Conservation (phyloP, 1,139 yeast genomes). For the Pichia sp. region DNA sequence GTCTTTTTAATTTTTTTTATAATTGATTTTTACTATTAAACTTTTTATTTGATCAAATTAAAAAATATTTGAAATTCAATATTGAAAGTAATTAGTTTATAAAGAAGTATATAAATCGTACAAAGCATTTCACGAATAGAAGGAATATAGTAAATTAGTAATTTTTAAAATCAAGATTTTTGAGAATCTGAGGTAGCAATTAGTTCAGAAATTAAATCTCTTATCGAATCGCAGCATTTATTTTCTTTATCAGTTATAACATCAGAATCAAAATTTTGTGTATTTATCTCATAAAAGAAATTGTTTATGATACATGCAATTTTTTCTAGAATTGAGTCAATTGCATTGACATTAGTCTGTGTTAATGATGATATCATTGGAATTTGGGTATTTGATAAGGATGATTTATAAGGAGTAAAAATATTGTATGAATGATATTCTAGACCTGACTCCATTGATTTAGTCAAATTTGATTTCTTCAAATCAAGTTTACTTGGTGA, state of each 20-base stretch:
- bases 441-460: constrained; percentile 3
- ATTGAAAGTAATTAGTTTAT: too few species aligned
- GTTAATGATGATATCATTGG: neutral
- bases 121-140: too few species aligned
- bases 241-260: neutral
- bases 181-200: neutral
- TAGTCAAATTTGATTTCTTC: constrained; percentile 8
- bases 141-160: neutral
- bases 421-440: constrained; percentile 7
- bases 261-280: neutral
- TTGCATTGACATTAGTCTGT: constrained; percentile 11
- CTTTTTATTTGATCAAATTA: too few species aligned
- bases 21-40: too few species aligned
- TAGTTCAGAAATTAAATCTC: neutral
- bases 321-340: constrained; percentile 15
- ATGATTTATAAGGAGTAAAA: constrained; percentile 7
- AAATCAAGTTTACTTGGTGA: neutral
- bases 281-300: constrained; percentile 12
- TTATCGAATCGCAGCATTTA: neutral
- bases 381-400: neutral
- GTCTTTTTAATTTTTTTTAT: too few species aligned
- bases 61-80: too few species aligned
- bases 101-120: too few species aligned
- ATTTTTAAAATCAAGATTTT: neutral
- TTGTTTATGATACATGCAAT: constrained; percentile 12